Conservation (phyloP, 2,329 filamentous ascomycete species). For the Paramyrothecium sp. region DNA sequence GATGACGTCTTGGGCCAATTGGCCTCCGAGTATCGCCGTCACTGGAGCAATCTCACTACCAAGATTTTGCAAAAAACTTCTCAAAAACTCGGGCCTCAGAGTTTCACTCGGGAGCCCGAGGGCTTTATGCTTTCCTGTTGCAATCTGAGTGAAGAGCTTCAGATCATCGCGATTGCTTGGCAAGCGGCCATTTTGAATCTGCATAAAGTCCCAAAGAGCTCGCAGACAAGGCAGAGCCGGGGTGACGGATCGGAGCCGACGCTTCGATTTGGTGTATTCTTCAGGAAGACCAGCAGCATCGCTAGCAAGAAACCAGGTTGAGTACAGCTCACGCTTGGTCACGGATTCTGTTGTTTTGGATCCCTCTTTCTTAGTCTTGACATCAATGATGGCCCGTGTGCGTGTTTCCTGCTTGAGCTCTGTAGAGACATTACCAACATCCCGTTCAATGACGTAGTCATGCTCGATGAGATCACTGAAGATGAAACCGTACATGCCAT, state of each 20-base stretch:
- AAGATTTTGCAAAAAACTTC: conserved; percentile 83
- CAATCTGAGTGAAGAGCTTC: conserved; percentile 72
- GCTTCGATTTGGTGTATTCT: conserved; percentile 65
- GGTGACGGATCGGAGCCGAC: conserved; percentile 73
- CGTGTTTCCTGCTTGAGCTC: conserved; percentile 64
- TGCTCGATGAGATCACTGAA: conserved; percentile 92
- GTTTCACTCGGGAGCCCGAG: conserved; percentile 68
- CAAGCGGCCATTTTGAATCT: conserved; percentile 49
- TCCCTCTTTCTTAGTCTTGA: conserved; percentile 68
- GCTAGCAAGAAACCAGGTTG: conserved; percentile 80
- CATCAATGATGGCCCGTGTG: conserved; percentile 72
- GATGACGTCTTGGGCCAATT: conserved; percentile 94
- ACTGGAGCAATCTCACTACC: conserved; percentile 83
- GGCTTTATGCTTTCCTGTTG: conserved; percentile 74
- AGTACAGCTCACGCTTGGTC: conserved; percentile 88
- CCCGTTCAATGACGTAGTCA: conserved; percentile 84
- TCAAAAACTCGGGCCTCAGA: conserved; percentile 68
- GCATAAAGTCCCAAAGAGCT: conserved; percentile 81
- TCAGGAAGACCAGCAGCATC: conserved; percentile 70
- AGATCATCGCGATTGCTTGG: conserved; percentile 66
- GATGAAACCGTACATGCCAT: conserved; percentile 92
- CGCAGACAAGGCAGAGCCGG: conserved; percentile 83
- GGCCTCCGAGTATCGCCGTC: conserved; percentile 83
- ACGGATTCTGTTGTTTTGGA: conserved; percentile 76
- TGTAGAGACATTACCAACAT: conserved; percentile 72